Evolutionary conservation across 2,329 filamentous ascomycete genomes (phyloP).

Genomic region (Diaporthe ilicicola): DNA sequence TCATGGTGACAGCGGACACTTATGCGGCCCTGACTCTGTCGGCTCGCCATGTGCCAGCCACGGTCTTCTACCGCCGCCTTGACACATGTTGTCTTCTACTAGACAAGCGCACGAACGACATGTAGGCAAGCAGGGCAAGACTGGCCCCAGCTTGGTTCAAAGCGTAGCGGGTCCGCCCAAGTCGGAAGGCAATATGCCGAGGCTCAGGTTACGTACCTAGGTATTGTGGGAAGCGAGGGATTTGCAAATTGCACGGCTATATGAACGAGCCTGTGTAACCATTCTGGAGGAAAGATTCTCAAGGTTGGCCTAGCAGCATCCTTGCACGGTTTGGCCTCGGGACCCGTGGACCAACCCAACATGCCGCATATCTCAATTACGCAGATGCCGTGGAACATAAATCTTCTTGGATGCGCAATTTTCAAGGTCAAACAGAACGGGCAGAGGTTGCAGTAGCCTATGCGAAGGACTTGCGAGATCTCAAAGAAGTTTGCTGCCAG

Average conservation of each 20-base stretch:
- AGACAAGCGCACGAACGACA: not conserved
- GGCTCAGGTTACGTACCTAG: no score
- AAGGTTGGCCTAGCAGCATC: not conserved
- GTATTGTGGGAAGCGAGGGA: not conserved
- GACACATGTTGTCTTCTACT: not conserved
- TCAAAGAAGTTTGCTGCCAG: slow-evolving; percentile 20
- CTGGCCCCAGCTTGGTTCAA: not conserved
- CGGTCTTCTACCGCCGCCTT: not conserved
- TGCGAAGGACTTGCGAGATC: not conserved
- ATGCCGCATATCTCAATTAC: not conserved
- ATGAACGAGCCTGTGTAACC: not conserved
- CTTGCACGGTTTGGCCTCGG: not conserved
- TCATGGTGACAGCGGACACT: not conserved
- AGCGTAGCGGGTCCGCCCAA: not conserved
- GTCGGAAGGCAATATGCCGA: not conserved
- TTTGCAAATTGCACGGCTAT: not conserved
- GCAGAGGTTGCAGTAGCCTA: not conserved
- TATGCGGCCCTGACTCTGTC: not conserved
- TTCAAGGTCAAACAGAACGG: not conserved
- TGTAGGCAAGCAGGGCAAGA: not conserved
- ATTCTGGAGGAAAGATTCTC: not conserved
- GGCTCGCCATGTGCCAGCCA: not conserved
- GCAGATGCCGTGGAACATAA: not conserved
- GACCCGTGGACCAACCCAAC: not conserved
- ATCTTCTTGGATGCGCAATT: not conserved